Base-by-base conservation (phyloP, 2,329 filamentous ascomycete genomes). In the Cryphonectria parasitica region DNA sequence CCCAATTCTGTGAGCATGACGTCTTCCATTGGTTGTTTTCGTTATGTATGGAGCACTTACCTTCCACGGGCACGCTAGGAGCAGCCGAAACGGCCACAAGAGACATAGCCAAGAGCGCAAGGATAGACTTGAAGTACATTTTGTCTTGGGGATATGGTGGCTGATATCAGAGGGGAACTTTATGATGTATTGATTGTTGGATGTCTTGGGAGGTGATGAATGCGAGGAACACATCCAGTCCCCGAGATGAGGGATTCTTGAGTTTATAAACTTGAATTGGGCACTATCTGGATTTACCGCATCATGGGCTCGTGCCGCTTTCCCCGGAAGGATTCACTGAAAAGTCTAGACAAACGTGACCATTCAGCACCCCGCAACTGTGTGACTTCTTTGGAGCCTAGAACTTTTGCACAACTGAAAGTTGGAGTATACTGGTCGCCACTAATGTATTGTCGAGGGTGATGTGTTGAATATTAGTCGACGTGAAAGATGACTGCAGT, bases 91-190 rank as follows among this genome's bases (percentile, higher is more conserved):
- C 61, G n/a, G 61, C 61, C 19, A 43, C 34, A 28, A 64, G 36
- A 17, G 61, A 64, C 61, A 64, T 45, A 15, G 61, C 61, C 61
- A 64, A 39, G 39, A 64, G 36, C 22, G 61, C 39, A 43, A 64
- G 10, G 61, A 43, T 45, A 25, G 61, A 64, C 39, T 45, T 64
- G 39, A 64, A 43, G 25, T 64, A 45, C 61, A 64, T 64, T n/a
- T 64, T 64, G 36, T 28, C 22, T 61, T n/a, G 10, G 39, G 3
- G 15, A n/a, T n/a, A n/a, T 28, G 36, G 39, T 13, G 31, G 15
- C 15, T 19, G 54, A 34, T 58, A 31, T 7, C 15, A 58, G 31
- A 15, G 7, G 13, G 6, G 25, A 31, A 4, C 17, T 28, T 17
- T 13, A 28, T 3, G 28, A 15, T 58, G 25, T 31, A 31, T 45